Evolutionary conservation across 2,329 filamentous ascomycete genomes (phyloP).

Genomic region (Davidsoniella neocaledoniae): DNA sequence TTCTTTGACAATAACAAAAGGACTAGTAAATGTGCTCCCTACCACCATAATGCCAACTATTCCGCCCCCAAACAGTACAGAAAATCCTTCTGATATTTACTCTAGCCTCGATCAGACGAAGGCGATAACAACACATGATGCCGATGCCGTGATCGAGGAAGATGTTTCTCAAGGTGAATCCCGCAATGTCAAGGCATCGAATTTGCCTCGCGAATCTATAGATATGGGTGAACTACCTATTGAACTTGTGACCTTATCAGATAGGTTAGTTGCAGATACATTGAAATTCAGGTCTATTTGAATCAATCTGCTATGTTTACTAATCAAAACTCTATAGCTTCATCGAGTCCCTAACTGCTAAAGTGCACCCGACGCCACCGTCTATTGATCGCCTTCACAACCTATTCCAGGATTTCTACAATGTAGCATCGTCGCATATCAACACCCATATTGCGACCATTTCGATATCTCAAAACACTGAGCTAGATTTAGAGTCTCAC

Average conservation of each 20-base stretch:
- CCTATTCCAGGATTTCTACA: slow-evolving; percentile 93
- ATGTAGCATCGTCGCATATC: slow-evolving; percentile 63
- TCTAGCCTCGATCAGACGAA: neutral
- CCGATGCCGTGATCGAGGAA: too few relatives aligned
- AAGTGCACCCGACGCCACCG: slow-evolving; percentile 69
- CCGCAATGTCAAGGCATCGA: slow-evolving; percentile 21
- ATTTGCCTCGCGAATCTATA: slow-evolving; percentile 38
- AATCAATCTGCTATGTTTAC: slow-evolving; percentile 6
- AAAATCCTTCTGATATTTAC: neutral
- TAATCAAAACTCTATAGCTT: slow-evolving; percentile 42
- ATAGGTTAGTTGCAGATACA: slow-evolving; percentile 41
- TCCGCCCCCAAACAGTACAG: neutral
- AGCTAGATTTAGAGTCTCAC: slow-evolving; percentile 21
- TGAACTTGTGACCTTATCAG: slow-evolving; percentile 76
- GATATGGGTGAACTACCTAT: slow-evolving; percentile 83
- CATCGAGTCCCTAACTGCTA: slow-evolving; percentile 74
- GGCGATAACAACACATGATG: slow-evolving; percentile 15
- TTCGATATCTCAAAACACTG: slow-evolving; percentile 56
- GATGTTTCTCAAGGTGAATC: too few relatives aligned
- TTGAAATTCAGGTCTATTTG: neutral
- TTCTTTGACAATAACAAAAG: neutral
- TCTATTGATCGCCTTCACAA: slow-evolving; percentile 65
- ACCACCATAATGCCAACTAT: too few relatives aligned
- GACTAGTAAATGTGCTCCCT: too few relatives aligned
- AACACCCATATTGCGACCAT: slow-evolving; percentile 72